Conservation (phyloP, 768 basidiomycete species). For the Rhizopogon rudus region DNA sequence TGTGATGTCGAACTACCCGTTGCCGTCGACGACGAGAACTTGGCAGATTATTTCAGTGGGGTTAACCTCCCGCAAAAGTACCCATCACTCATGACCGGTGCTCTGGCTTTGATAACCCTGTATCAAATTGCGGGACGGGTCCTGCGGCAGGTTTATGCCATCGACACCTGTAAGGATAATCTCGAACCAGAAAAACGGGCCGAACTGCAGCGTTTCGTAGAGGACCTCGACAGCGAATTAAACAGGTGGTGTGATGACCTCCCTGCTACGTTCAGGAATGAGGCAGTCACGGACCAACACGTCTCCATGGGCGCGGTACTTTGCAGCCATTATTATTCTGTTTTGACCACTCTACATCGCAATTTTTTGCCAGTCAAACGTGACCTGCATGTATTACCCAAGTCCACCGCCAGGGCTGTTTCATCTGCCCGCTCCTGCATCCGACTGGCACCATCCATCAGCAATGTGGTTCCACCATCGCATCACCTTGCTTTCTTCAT, state of each 20-base stretch:
- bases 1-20: constrained; percentile 86
- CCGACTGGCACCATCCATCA: constrained; percentile 79
- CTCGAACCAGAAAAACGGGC: constrained; percentile 69
- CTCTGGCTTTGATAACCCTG: constrained; percentile 66
- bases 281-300: constrained; percentile 70
- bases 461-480: constrained; percentile 76
- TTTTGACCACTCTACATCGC: constrained; percentile 82
- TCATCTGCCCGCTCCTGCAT: constrained; percentile 84
- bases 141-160: constrained; percentile 75
- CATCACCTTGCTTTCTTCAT: constrained; percentile 88
- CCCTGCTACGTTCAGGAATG: constrained; percentile 69
- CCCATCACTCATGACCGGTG: constrained; percentile 77
- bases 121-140: constrained; percentile 85
- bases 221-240: constrained; percentile 70
- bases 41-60: constrained; percentile 69
- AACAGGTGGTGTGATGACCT: constrained; percentile 82
- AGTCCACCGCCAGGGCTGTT: constrained; percentile 76
- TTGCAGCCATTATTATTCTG: constrained; percentile 86
- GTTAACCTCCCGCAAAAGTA: constrained; percentile 49
- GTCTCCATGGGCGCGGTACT: constrained; percentile 83
- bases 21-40: constrained; percentile 75
- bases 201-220: constrained; percentile 75
- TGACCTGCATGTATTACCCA: constrained; percentile 62
- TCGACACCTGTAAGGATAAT: constrained; percentile 72
- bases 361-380: constrained; percentile 79